These are phyloP conservation scores for Cyberlindnera maritima DNA, from an alignment of 805 yeast species.

Conservation along the genomic window DNA sequence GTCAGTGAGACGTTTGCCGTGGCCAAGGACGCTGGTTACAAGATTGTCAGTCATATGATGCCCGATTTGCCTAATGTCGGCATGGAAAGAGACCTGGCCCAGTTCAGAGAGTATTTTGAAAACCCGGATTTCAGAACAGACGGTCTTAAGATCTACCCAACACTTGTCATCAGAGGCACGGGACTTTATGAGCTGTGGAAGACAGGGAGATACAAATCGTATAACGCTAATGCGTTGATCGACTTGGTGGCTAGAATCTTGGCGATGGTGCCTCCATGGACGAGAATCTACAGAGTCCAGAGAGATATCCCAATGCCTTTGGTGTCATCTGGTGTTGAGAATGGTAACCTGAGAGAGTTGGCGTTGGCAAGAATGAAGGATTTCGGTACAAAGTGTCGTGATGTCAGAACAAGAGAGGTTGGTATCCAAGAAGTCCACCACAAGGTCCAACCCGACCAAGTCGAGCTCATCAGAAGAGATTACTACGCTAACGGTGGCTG, in stretches of 20 bases:
- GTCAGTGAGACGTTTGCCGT: conserved; percentile 94
- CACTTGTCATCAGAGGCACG: conserved; percentile 94
- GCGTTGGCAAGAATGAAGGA: conserved; percentile 98
- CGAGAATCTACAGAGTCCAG: conserved; percentile 96
- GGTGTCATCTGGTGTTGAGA: conserved; percentile 96
- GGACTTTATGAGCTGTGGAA: conserved; percentile 98
- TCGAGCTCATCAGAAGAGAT: conserved; percentile 91
- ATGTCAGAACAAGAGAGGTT: conserved; percentile 95
- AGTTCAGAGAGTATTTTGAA: conserved; percentile 93
- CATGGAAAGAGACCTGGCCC: conserved; percentile 96
- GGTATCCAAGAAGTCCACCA: conserved; percentile 99
- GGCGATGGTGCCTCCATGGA: conserved; percentile 99
- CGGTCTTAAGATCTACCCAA: conserved; percentile 93
- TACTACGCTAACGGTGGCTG: conserved; percentile 98
- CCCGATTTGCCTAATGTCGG: conserved; percentile 99
- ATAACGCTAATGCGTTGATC: conserved; percentile 89
- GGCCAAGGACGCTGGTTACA: conserved; percentile 98
- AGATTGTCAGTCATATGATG: conserved; percentile 99
- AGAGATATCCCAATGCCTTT: conserved; percentile 99
- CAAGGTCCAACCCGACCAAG: conserved; percentile 95
- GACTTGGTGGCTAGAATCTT: conserved; percentile 94
- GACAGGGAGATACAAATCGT: conserved; percentile 89
- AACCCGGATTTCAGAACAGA: conserved; percentile 97
- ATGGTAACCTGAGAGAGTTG: conserved; percentile 92
- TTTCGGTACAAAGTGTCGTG: conserved; percentile 93